Evolutionary conservation across 2,329 filamentous ascomycete genomes (phyloP), one percentile per base, ranked within the genome.

Genomic region (Xylariomycetidae sp.): DNA sequence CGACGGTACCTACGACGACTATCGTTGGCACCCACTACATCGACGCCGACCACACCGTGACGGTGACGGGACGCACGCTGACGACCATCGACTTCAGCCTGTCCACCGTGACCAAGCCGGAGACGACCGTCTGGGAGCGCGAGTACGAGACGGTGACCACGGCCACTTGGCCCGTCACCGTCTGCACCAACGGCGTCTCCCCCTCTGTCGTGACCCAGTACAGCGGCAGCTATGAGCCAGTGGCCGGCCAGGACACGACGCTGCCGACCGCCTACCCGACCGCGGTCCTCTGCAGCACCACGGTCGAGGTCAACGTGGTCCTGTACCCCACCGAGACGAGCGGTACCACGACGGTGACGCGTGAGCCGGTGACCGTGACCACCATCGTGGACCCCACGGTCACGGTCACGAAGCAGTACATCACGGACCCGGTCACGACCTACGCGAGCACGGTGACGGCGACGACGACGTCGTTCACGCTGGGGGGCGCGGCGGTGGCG

Each of bases 291-390:
- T 53, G 50, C 36, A 36, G 37, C 10, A 47, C 42, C 0, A 40
- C 32, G 3, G 28, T 44, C 18, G 48, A 40, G 3, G 42, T 31
- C 17, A 37, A 37, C 27, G 33, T 35, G 5, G 23, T 33, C 12
- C 27, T 44, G 12, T 22, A 27, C 10, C 42, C 44, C 9, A 47
- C 38, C 19, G 38, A 35, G 31, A 39, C 40, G 9, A 36, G 40
- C 4, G 56, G 49, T 2, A 47, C 52, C 1, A 56, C 49, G 6
- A 61, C 38, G 9, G 28, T 44, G 5, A 59, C 56, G 2, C 49
- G 54, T 6, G 62, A 59, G 3, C 47, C 50, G 2, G 57, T 54
- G 1, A 59, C 34, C 9, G 57, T 54, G 1, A 59, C 34, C 9
- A 57, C 49, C 13, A 54, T 59, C 25, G 12, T 26, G 17, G 30